phyloP scores from a whole-genome alignment of 768 basidiomycete species.

The Boletus bicolor region DNA sequence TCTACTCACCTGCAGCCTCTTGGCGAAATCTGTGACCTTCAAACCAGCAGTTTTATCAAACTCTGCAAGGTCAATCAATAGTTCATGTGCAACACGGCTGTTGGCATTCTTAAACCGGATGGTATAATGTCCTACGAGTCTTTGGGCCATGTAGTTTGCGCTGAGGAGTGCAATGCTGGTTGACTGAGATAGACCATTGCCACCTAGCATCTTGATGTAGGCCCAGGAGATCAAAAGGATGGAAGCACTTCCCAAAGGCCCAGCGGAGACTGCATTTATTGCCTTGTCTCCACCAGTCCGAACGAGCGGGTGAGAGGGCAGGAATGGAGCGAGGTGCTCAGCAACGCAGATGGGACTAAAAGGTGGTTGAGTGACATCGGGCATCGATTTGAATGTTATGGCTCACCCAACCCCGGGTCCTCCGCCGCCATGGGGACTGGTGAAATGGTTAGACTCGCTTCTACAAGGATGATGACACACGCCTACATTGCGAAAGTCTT shows the following conservation, averaged over 20 bases:
- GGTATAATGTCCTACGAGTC: conserved; percentile 80
- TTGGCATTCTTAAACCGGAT: conserved; percentile 89
- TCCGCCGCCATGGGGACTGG: conserved; percentile 92
- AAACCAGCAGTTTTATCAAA: conserved; percentile 87
- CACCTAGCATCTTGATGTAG: conserved; percentile 99
- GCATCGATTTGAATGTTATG: not conserved
- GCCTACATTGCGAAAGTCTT: conserved; percentile 94
- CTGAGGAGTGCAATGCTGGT: conserved; percentile 87
- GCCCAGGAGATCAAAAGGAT: conserved; percentile 98
- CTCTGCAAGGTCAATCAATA: conserved; percentile 92
- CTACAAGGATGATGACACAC: not conserved
- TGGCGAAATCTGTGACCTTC: conserved; percentile 96
- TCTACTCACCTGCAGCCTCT: conserved; percentile 76
- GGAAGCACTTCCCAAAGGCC: conserved; percentile 92
- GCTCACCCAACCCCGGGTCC: conserved; percentile 91
- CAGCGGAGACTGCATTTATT: conserved; percentile 87
- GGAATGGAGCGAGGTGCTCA: conserved; percentile 90
- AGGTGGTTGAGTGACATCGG: conserved; percentile 1
- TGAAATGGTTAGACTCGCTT: not conserved
- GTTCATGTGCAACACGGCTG: conserved; percentile 91
- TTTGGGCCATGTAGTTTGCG: conserved; percentile 96
- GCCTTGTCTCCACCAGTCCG: conserved; percentile 61
- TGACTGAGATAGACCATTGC: conserved; percentile 79
- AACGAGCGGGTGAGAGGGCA: conserved; percentile 82
- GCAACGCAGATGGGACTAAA: conserved; percentile 88